A percentile compares a stretch with the other conserved stretches of the same genome.
phyloP scores from a whole-genome alignment of 2,329 filamentous ascomycete genomes.

The Colletotrichum gloeosporioides region DNA sequence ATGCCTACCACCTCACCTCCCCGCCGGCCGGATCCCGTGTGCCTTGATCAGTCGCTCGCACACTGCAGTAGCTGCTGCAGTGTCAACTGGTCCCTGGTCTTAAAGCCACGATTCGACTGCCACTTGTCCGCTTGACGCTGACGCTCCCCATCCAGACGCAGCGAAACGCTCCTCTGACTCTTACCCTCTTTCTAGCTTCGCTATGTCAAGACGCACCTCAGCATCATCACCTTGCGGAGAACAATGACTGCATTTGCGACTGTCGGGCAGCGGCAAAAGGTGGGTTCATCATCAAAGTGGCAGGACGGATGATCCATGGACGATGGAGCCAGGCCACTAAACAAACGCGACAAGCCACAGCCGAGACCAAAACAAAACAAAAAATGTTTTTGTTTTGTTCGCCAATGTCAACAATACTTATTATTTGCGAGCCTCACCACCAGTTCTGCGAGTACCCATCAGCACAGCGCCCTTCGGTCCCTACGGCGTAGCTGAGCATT shows the following conservation, averaged over 20 bases:
- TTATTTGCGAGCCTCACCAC: neutral
- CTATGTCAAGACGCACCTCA: neutral
- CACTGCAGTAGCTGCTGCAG: constrained; percentile 13
- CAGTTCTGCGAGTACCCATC: neutral
- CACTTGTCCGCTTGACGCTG: constrained; percentile 10
- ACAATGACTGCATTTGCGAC: neutral
- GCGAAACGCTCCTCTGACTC: neutral
- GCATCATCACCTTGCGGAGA: neutral
- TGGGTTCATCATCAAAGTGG: constrained; percentile 13
- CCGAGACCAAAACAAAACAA: constrained; percentile 21
- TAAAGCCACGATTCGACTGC: constrained; percentile 16
- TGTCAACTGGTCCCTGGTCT: constrained; percentile 5
- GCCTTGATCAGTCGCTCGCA: constrained; percentile 5
- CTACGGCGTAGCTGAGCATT: neutral
- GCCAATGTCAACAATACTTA: neutral
- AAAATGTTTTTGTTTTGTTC: neutral
- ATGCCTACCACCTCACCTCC: neutral
- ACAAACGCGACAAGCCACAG: constrained; percentile 22
- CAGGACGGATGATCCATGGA: constrained; percentile 15
- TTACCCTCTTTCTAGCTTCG: neutral
- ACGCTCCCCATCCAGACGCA: neutral
- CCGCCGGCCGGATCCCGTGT: neutral
- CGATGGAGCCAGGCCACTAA: constrained; percentile 14
- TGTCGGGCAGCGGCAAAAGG: constrained; percentile 8
- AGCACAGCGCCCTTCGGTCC: neutral